Evolutionary conservation across 2,329 filamentous ascomycete genomes (phyloP), one percentile per base, ranked within the genome.

Genomic region (Ascochyta viciae-villosae): DNA sequence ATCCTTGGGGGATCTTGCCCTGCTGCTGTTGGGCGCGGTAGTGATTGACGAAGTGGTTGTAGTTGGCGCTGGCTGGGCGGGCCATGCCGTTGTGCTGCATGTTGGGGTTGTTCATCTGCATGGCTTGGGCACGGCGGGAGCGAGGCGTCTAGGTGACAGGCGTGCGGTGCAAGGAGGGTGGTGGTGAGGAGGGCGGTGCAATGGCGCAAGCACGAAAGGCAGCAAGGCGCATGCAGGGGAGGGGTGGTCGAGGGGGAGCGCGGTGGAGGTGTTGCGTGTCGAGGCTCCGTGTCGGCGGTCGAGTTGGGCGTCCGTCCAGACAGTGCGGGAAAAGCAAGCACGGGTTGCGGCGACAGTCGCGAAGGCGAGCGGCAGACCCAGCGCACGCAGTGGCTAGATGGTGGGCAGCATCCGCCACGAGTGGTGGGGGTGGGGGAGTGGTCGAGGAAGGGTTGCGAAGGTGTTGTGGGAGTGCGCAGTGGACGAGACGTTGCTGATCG

Each of bases 101-200:
- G 61, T 68, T 71, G 39, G 68, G 66, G 65, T 73, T 73, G 61
- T 73, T 74, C 71, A 73, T 74, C 53, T 57, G 64, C 65, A 53
- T 52, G 23, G 47, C 38, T 29, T 43, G 54, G 37, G 45, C 49
- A 31, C 33, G 41, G 47, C n/a, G 49, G 48, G 45, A 52, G 54
- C 35, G 57, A 48, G 47, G 53, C 58, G 64, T 59, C 61, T 63
- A 61, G 27, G 29, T 31, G 29, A 12, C 10, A 13, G 15, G 5
- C 13, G 33, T 9, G 9, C 7, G 4, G 10, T 9, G 29, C 13
- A 26, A 40, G 37, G 48, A 12, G 22, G 15, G 33, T 15, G 43
- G 15, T 2, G 48, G 29, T 35, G 33, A 16, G 24, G 16, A 45
- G 49, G 19, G 47, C 47, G 42, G 53, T 50, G 47, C 53, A 43